A percentile compares a stretch with the other conserved stretches of the same genome.
Evolutionary conservation across 2,329 filamentous ascomycete genomes (phyloP).

Genomic region (Fulvia fulva): DNA sequence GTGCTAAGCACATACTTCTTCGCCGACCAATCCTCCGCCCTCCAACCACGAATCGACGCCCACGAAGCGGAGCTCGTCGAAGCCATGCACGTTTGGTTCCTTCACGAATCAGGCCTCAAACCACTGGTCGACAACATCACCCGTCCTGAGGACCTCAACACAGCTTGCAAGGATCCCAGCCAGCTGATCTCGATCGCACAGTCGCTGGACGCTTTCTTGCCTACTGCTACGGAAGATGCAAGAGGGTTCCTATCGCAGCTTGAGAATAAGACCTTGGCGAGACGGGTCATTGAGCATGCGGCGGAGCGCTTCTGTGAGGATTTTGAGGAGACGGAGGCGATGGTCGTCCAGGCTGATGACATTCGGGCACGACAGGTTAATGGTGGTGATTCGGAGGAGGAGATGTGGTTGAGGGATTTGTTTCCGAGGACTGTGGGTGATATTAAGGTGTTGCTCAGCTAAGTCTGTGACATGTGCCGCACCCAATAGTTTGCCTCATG

Average conservation of each 20-base stretch:
- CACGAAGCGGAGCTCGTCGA: slow-evolving; percentile 51
- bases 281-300: slow-evolving; percentile 75
- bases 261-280: slow-evolving; percentile 66
- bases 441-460: slow-evolving; percentile 61
- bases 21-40: slow-evolving; percentile 40
- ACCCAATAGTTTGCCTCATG: too few relatives aligned
- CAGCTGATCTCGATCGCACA: slow-evolving; percentile 66
- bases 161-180: slow-evolving; percentile 27
- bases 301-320: slow-evolving; percentile 79
- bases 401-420: slow-evolving; percentile 48
- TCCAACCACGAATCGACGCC: slow-evolving; percentile 26
- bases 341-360: slow-evolving; percentile 58
- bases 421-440: slow-evolving; percentile 63
- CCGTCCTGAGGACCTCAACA: slow-evolving; percentile 21
- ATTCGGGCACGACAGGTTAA: slow-evolving; percentile 34
- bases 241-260: slow-evolving; percentile 74
- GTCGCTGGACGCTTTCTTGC: slow-evolving; percentile 81
- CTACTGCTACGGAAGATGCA: slow-evolving; percentile 88
- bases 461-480: slow-evolving; percentile 12
- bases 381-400: slow-evolving; percentile 35
- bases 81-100: slow-evolving; percentile 62
- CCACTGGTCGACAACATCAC: slow-evolving; percentile 37
- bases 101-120: slow-evolving; percentile 67
- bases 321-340: slow-evolving; percentile 68
- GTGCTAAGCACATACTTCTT: slow-evolving; percentile 62